Conservation (phyloP, 2,329 filamentous ascomycete genomes). For the Paramyrothecium roridum region DNA sequence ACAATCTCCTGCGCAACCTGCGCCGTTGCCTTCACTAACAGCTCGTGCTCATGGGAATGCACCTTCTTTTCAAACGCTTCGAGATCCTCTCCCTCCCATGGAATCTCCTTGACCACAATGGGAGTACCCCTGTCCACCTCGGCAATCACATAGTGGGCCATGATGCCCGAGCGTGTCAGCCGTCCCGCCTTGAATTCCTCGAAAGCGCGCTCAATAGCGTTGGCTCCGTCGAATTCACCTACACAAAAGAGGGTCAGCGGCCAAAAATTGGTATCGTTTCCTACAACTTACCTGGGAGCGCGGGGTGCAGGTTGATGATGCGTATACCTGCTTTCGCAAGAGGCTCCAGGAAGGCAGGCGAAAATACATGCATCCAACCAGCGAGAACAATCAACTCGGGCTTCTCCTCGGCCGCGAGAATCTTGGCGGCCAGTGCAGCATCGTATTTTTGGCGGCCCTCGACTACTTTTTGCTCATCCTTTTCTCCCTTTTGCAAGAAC, state of each 20-base stretch:
- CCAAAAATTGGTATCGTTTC: too few relatives aligned
- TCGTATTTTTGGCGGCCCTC: conserved; percentile 70
- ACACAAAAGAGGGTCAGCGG: conserved; percentile 16
- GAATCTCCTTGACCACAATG: conserved; percentile 68
- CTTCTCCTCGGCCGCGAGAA: conserved; percentile 51
- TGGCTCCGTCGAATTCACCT: conserved; percentile 72
- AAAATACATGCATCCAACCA: conserved; percentile 86
- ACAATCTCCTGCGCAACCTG: conserved; percentile 40
- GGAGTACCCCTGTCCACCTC: conserved; percentile 79
- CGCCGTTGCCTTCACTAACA: conserved; percentile 73
- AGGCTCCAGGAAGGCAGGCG: conserved; percentile 65
- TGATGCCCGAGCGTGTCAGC: conserved; percentile 76
- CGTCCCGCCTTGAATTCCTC: conserved; percentile 63
- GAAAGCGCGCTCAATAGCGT: conserved; percentile 76
- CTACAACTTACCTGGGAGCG: conserved; percentile 54
- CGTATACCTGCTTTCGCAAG: conserved; percentile 58
- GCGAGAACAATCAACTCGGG: conserved; percentile 78
- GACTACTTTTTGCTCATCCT: conserved; percentile 48
- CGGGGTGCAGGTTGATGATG: conserved; percentile 82
- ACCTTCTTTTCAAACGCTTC: conserved; percentile 69
- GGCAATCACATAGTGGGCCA: conserved; percentile 81
- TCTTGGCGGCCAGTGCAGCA: conserved; percentile 65
- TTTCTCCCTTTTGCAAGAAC: conserved; percentile 54
- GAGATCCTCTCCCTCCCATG: conserved; percentile 61
- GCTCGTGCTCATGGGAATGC: conserved; percentile 70